phyloP scores from a whole-genome alignment of 2,329 filamentous ascomycete species.

The Chaetomium olivaceum region DNA sequence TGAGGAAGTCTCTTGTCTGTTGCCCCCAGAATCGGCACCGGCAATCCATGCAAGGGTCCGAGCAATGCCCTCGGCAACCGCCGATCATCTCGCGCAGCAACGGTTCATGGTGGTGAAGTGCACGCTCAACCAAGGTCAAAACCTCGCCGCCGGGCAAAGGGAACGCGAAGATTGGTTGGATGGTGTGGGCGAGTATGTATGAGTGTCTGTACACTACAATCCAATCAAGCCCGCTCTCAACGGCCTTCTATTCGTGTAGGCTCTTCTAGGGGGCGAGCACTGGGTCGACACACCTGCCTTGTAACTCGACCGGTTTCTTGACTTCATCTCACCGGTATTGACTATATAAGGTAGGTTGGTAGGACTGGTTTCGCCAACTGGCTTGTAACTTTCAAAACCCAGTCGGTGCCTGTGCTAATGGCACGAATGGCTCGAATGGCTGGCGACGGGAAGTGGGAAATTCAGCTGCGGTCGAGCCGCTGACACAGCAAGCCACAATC shows the following conservation, averaged over 20 bases:
- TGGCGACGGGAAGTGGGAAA: neutral
- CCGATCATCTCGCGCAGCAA: conserved; percentile 4
- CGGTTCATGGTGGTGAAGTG: neutral
- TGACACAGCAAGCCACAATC: neutral
- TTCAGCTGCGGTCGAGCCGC: neutral
- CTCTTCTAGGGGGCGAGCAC: neutral
- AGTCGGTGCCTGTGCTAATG: neutral
- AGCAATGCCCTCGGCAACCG: neutral
- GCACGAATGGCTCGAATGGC: neutral
- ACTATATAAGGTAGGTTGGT: neutral
- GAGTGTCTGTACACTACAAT: too few species aligned
- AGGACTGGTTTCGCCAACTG: neutral
- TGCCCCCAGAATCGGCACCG: neutral
- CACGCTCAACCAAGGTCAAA: neutral
- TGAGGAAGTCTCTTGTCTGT: neutral
- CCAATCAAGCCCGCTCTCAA: neutral
- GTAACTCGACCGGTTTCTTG: neutral
- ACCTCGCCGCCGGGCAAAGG: neutral
- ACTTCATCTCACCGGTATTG: neutral
- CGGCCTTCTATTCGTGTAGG: neutral
- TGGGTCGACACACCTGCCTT: neutral
- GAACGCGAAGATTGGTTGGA: neutral
- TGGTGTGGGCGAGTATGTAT: neutral
- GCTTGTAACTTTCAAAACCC: neutral
- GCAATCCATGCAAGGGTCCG: conserved; percentile 1